Evolutionary conservation across 495 filamentous ascomycete genomes (phyloP).

Genomic region (Neurospora cerealis): DNA sequence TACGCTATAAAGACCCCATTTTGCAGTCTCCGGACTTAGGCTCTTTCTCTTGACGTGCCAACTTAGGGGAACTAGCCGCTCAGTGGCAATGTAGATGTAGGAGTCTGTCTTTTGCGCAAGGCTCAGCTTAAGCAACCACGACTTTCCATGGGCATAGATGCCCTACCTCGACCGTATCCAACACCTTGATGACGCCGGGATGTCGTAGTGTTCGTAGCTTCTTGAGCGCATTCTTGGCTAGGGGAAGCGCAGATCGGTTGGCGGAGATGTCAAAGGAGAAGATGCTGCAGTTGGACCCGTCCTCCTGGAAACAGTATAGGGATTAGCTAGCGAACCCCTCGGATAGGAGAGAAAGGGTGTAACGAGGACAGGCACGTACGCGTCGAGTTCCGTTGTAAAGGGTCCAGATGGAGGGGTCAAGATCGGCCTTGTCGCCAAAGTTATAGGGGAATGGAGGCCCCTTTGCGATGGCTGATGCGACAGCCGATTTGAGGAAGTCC

Average conservation of each 20-base stretch:
- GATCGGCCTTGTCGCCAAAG: constrained; percentile 82
- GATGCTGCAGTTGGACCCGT: constrained; percentile 86
- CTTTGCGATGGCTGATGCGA: constrained; percentile 92
- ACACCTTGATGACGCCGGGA: constrained; percentile 83
- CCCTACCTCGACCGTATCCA: constrained; percentile 86
- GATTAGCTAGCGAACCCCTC: constrained; percentile 1
- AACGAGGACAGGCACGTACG: constrained; percentile 37
- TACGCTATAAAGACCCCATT: constrained; percentile 85
- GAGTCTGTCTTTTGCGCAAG: constrained; percentile 59
- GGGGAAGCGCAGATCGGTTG: constrained; percentile 68
- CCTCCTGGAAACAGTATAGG: constrained; percentile 52
- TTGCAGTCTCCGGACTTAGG: constrained; percentile 76
- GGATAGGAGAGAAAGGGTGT: not conserved
- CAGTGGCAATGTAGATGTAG: constrained; percentile 91
- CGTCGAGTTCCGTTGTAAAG: constrained; percentile 85
- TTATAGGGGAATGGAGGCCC: constrained; percentile 84
- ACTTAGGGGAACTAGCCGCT: constrained; percentile 70
- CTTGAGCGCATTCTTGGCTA: constrained; percentile 86
- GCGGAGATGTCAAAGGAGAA: constrained; percentile 84
- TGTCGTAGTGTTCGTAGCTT: constrained; percentile 88
- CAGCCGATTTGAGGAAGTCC: constrained; percentile 96
- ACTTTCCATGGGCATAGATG: not conserved
- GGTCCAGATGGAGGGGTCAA: constrained; percentile 85
- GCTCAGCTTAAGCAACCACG: constrained; percentile 6
- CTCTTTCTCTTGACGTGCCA: constrained; percentile 83